Base-by-base conservation (phyloP, 345 rosid genomes). In the Bruguiera gymnorhiza region DNA sequence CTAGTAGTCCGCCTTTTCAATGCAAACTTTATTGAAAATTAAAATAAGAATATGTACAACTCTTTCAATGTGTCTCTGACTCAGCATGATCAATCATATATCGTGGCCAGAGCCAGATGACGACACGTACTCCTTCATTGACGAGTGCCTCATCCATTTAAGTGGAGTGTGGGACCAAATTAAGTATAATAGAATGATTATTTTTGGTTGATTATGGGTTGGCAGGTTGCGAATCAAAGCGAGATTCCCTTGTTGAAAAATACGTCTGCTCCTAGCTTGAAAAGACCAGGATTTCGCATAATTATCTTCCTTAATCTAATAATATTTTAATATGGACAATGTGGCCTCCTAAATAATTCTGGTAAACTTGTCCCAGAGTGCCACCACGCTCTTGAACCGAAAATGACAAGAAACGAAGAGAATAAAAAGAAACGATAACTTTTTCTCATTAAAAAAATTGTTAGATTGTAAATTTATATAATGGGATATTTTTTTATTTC, bases 51-150 rank as follows among this genome's bases (percentile, higher is more conserved):
- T 3, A 10, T 3, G 8, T 13, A 37, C 59, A 19, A 43, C 54
- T 70, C 60, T 7, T 24, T 60, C 63, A 11, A 65, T 54, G 75
- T 43, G 60, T 52, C 18, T 46, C 68, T 70, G 65, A 76, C 23
- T 66, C 75, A 70, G 71, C 72, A 2, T 4, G 30, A 61, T 61
- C 67, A 31, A 19, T 60, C 52, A 39, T 66, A 10, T 55, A 24
- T 16, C 29, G 65, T 58, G 73, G 62, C 56, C n/a, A 37, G 29
- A 30, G 0, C 5, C 1, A 7, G 11, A 4, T 7, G 1, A 13
- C 9, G 11, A 55, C 68, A 31, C 52, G 50, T 62, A 48, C 1
- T 34, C 37, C 37, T 21, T 23, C 34, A 4, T 3, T 31, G 3
- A 30, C 34, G 0, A n/a, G 29, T n/a, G 24, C 37, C 7, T 6